phyloP scores from a whole-genome alignment of 306 rosid species.

The Leucaena leucocephala region DNA sequence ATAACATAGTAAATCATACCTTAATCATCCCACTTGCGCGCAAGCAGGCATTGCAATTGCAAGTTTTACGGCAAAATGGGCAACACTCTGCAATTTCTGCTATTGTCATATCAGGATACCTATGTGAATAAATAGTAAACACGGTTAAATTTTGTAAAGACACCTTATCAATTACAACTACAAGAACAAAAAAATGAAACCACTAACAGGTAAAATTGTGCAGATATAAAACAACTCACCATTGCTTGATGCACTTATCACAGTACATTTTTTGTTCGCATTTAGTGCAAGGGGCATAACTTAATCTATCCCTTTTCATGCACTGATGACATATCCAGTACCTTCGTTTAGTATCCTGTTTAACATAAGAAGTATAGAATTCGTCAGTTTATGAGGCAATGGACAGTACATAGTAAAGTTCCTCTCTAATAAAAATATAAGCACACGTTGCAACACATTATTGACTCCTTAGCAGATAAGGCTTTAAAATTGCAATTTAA shows the following conservation, averaged over 20 bases:
- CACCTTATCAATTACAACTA: conserved; percentile 8
- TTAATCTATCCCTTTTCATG: conserved; percentile 51
- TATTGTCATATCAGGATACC: conserved; percentile 68
- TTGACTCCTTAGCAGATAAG: background rate
- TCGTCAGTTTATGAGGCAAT: background rate
- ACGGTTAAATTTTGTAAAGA: conserved; percentile 16
- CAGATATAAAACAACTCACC: conserved; percentile 45
- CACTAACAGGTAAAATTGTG: conserved; percentile 1
- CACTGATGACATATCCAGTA: conserved; percentile 73
- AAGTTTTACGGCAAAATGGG: conserved; percentile 68
- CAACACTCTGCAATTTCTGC: conserved; percentile 58
- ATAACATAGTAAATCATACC: conserved; percentile 46
- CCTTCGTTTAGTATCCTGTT: conserved; percentile 20
- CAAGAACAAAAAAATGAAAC: conserved; percentile 5
- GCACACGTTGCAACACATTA: background rate
- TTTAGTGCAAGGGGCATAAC: conserved; percentile 55
- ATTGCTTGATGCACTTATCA: conserved; percentile 58
- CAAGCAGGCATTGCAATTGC: conserved; percentile 88
- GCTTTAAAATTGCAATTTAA: background rate
- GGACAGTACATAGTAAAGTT: background rate
- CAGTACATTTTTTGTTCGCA: conserved; percentile 69
- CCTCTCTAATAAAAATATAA: background rate
- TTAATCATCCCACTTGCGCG: conserved; percentile 59
- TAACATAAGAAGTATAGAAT: background rate
- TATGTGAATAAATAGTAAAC: conserved; percentile 35